These are phyloP conservation scores for Lachnellula cervina DNA, from an alignment of 2,329 filamentous ascomycete genomes.

Conservation along the genomic window DNA sequence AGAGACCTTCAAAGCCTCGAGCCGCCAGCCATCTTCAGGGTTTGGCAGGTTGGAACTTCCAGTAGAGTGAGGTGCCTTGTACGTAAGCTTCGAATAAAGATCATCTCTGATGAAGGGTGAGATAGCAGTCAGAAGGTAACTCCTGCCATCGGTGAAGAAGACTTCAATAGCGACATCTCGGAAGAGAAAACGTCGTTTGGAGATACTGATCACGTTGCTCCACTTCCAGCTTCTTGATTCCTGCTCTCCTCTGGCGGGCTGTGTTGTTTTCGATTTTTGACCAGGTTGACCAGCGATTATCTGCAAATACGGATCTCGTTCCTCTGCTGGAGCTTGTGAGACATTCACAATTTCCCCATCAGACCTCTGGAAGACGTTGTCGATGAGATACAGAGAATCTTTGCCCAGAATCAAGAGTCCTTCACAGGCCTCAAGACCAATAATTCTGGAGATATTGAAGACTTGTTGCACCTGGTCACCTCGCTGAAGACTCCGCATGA, in stretches of 20 bases:
- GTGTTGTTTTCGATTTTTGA: constrained; percentile 57
- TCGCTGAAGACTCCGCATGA: constrained; percentile 87
- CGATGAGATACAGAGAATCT: constrained; percentile 86
- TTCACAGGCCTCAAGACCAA: constrained; percentile 89
- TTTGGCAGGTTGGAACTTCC: constrained; percentile 65
- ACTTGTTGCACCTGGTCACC: constrained; percentile 91
- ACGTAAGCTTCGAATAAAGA: constrained; percentile 68
- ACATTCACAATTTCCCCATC: constrained; percentile 97
- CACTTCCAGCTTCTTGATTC: constrained; percentile 89
- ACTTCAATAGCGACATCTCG: constrained; percentile 94
- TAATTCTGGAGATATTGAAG: constrained; percentile 91
- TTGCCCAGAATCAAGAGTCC: constrained; percentile 91
- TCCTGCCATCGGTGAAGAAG: constrained; percentile 94
- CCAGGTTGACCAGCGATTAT: constrained; percentile 80
- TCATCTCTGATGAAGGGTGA: constrained; percentile 71
- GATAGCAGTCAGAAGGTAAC: constrained; percentile 84
- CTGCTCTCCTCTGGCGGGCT: constrained; percentile 58
- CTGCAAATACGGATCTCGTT: constrained; percentile 90
- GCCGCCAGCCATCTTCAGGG: constrained; percentile 84
- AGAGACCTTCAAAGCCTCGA: constrained; percentile 72
- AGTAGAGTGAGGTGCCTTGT: constrained; percentile 75
- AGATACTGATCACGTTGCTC: constrained; percentile 91
- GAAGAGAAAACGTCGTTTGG: constrained; percentile 91
- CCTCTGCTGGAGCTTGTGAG: constrained; percentile 85
- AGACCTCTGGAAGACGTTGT: constrained; percentile 90